Evolutionary conservation across 257 asterid species (phyloP), one percentile per base, ranked within the genome.

Genomic region (Linaria vulgaris): DNA sequence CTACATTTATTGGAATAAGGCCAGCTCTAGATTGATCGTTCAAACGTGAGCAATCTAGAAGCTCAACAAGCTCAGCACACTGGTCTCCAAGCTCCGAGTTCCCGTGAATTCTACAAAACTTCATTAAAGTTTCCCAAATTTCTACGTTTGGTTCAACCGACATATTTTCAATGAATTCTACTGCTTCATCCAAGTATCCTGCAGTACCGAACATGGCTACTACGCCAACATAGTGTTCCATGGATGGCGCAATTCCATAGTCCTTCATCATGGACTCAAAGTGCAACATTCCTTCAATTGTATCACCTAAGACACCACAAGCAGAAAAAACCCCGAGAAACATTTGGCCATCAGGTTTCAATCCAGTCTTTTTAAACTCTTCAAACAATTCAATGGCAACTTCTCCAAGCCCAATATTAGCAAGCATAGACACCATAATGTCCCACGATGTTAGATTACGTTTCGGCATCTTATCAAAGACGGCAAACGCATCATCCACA

Each of bases 141-240:
- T 81, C 88, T 6, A 79, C 61, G n/a, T 65, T 48, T 53, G 96
- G 91, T 38, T 85, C 75, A 13, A 75, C 39, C 2, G 96, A 87
- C 89, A 84, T 79, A 61, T 73, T 84, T 58, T 84, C 83, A 14
- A 86, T 84, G 71, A 88, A 91, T 43, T 88, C 94, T n/a, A 83
- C 34, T 23, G 98, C 95, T 77, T 88, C 96, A 41, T 86, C 82
- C 51, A 88, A 76, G 73, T 79, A 73, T 25, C 98, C 98, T 16
- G 85, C 76, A 61, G 62, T 73, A 63, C 91, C 95, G 17, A 91
- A 46, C 98, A 91, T 91, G 61, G 66, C 83, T 23, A 91, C 94
- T 25, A 82, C 68, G 61, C n/a, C n/a, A n/a, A n/a, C n/a, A n/a
- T n/a, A n/a, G n/a, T n/a, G n/a, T n/a, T n/a, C n/a, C n/a, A n/a